Evolutionary conservation across 257 asterid genomes (phyloP), one percentile per base, ranked within the genome.

Genomic region (Solanum peruvianum): DNA sequence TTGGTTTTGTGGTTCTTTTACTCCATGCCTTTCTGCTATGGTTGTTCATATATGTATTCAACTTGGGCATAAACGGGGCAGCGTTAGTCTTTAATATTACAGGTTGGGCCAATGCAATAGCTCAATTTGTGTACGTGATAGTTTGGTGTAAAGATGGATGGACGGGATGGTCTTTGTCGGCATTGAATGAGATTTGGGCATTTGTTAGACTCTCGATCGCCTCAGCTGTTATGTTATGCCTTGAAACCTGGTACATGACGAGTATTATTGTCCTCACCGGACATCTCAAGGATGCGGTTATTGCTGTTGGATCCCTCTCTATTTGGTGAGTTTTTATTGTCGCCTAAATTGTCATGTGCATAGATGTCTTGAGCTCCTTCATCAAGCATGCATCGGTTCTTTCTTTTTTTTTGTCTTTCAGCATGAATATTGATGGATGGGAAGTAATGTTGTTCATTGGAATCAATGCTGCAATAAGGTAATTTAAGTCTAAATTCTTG

Each of bases 171-270:
- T 94, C 98, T 2, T 70, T 84, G 90, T 56, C 89, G 2, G 96
- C 98, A 0, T 94, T 96, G 64, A 90, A 85, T 31, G 98, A 96
- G 47, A 93, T 96, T 2, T 91, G 98, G 96, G 92, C 94, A 0
- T 96, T 96, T 82, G 96, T 95, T 69, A 92, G 96, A 91, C 95
- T 96, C 8, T 96, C 99, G 2, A 81, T 96, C 37, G 98, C 98
- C 4, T 95, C 99, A 7, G 98, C 99, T 27, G 91, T 94, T 45
- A 96, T 96, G 99, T 44, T 95, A 77, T 96, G 99, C 90, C 88
- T 96, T 67, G 99, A 96, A 88, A 87, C 94, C 29, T 96, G 99
- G 98, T 96, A 96, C 82, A 91, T 93, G 94, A 95, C 88, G 97
- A 93, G 97, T 86, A 94, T 95, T 35, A 92, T 91, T 66, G 91